Percentiles rank a stretch among this genome's conserved stretches.
phyloP scores from a whole-genome alignment of 768 basidiomycete genomes.

The Rhodocollybia butyracea region DNA sequence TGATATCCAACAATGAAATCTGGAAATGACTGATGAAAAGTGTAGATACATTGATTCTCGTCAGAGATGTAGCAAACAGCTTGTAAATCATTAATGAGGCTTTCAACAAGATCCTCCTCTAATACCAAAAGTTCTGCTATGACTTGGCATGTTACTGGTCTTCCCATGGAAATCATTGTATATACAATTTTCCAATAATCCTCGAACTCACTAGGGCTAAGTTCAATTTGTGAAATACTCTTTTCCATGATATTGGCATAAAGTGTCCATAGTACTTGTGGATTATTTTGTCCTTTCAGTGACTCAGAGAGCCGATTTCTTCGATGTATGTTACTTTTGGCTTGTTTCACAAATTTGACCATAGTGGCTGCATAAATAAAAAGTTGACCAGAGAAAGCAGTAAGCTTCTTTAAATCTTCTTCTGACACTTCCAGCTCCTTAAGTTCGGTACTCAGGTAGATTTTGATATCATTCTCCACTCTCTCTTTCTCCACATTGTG shows the following conservation, averaged over 20 bases:
- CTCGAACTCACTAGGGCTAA: background rate
- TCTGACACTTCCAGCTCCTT: background rate
- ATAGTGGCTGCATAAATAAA: slow-evolving; percentile 7
- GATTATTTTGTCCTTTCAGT: background rate
- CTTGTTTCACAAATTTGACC: background rate
- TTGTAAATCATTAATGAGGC: background rate
- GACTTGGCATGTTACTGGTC: background rate
- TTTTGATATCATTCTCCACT: background rate
- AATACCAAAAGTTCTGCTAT: background rate
- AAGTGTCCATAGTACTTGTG: background rate
- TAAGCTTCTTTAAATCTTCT: background rate
- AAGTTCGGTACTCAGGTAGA: background rate
- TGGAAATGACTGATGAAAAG: slow-evolving; percentile 2
- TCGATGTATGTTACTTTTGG: background rate
- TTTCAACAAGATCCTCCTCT: background rate
- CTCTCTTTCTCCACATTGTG: background rate
- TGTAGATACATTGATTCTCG: background rate
- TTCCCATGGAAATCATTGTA: background rate
- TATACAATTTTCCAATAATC: background rate
- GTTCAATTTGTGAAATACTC: background rate
- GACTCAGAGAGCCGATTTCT: background rate
- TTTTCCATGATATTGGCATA: background rate
- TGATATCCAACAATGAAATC: background rate
- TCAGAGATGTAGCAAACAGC: background rate
- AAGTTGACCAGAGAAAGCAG: background rate